phyloP scores from a whole-genome alignment of 2,329 filamentous ascomycete genomes.

The Xylaria sp. region DNA sequence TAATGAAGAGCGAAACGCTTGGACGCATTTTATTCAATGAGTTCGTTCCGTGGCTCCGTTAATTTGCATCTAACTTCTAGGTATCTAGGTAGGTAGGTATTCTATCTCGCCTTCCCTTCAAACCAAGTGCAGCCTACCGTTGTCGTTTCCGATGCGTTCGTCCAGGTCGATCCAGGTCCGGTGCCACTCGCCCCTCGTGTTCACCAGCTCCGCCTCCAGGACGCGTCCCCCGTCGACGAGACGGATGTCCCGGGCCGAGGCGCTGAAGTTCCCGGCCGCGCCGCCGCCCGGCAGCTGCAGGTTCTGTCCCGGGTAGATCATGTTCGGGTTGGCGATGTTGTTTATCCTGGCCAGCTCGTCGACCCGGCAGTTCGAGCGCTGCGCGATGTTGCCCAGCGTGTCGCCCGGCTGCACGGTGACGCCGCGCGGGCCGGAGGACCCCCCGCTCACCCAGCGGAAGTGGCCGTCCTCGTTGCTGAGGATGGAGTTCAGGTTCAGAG shows the following conservation, averaged over 20 bases:
- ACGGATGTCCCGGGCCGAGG: constrained; percentile 40
- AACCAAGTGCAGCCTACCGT: constrained; percentile 48
- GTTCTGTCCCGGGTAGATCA: constrained; percentile 47
- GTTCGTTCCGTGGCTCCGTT: background rate
- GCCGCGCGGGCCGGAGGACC: constrained; percentile 26
- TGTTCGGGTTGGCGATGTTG: constrained; percentile 44
- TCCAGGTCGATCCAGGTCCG: constrained; percentile 24
- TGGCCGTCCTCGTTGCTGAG: constrained; percentile 42
- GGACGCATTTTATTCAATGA: too few species aligned
- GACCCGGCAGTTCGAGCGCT: constrained; percentile 37
- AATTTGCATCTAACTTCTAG: background rate
- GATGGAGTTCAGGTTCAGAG: constrained; percentile 40
- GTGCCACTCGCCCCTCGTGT: constrained; percentile 23
- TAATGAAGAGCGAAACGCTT: too few species aligned
- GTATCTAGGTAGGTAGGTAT: too few species aligned
- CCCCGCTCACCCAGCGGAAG: constrained; percentile 40
- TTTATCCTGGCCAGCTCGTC: constrained; percentile 46
- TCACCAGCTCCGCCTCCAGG: constrained; percentile 31
- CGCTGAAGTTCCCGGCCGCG: constrained; percentile 37
- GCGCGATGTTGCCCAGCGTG: constrained; percentile 44
- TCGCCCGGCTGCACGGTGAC: constrained; percentile 46
- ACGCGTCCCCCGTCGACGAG: constrained; percentile 41
- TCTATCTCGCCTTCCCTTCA: constrained; percentile 2
- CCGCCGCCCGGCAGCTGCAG: constrained; percentile 41
- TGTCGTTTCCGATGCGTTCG: constrained; percentile 27